Percentiles rank a stretch among this genome's conserved stretches.
Conservation (phyloP, 257 asterid species). For the Penstemon davidsonii region DNA sequence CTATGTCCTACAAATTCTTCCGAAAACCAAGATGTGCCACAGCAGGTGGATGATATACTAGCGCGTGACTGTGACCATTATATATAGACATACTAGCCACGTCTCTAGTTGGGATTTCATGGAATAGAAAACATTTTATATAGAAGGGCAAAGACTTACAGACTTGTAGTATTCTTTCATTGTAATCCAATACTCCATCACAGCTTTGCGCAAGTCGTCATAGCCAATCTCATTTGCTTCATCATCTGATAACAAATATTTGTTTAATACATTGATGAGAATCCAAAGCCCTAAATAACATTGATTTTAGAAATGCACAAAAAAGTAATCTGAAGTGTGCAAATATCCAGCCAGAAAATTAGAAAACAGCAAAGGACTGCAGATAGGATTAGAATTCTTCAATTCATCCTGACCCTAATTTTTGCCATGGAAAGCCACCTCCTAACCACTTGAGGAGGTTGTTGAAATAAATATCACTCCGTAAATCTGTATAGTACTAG, state of each 20-base stretch:
- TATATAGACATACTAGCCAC: constrained; percentile 9
- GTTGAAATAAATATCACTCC: too few relatives aligned
- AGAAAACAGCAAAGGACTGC: constrained; percentile 4
- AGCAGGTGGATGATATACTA: constrained; percentile 1
- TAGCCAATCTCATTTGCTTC: constrained; percentile 51
- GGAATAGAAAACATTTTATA: neutral
- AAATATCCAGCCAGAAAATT: constrained; percentile 1
- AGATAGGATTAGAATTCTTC: constrained; percentile 4
- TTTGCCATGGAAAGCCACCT: too few relatives aligned
- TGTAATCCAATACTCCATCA: constrained; percentile 49
- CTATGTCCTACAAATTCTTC: neutral
- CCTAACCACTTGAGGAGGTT: too few relatives aligned
- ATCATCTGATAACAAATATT: constrained; percentile 36
- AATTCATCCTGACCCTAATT: neutral
- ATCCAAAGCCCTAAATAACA: constrained; percentile 18
- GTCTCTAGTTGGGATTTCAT: constrained; percentile 14
- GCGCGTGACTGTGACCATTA: too few relatives aligned
- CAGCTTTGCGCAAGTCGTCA: constrained; percentile 61
- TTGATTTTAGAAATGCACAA: constrained; percentile 23
- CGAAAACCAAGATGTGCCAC: neutral
- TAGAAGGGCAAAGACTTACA: constrained; percentile 41
- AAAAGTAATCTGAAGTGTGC: neutral
- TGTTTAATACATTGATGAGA: constrained; percentile 19
- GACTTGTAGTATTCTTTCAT: constrained; percentile 78
- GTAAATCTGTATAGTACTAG: too few relatives aligned